These are phyloP conservation scores for Ophiostoma quercus DNA, from an alignment of 2,329 filamentous ascomycete genomes.

Conservation along the genomic window DNA sequence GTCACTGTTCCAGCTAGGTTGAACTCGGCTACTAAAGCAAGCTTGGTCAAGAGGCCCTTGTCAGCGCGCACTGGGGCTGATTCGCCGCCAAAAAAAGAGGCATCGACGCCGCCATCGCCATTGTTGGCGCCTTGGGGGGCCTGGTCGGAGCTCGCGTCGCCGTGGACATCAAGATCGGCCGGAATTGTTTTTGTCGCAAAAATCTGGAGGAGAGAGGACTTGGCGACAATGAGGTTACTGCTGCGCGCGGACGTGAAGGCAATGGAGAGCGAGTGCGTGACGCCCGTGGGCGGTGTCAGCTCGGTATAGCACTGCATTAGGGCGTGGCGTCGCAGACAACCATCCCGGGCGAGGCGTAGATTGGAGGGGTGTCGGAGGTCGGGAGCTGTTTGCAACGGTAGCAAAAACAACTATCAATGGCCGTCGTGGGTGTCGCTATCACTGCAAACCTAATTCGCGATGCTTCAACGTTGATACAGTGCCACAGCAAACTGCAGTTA, in stretches of 20 bases:
- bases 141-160: constrained; percentile 37
- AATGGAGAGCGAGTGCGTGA: constrained; percentile 78
- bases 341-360: constrained; percentile 12
- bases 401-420: not conserved
- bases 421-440: not conserved
- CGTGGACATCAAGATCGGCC: constrained; percentile 53
- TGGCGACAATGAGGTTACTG: constrained; percentile 84
- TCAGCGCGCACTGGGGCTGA: constrained; percentile 57
- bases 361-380: not conserved
- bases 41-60: constrained; percentile 63
- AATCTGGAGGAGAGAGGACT: constrained; percentile 87
- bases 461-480: not conserved
- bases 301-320: constrained; percentile 97
- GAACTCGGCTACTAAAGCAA: constrained; percentile 81
- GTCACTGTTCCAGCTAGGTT: constrained; percentile 77
- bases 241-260: constrained; percentile 71
- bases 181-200: constrained; percentile 68
- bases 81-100: constrained; percentile 62
- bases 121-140: constrained; percentile 46
- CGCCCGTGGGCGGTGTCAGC: constrained; percentile 86
- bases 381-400: not conserved
- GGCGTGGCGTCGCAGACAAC: constrained; percentile 28
- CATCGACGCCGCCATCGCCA: constrained; percentile 60
- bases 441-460: constrained; percentile 14
- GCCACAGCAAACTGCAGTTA: constrained; percentile 5